Evolutionary conservation across 768 basidiomycete genomes (phyloP).

Genomic region (Panaeolus papilionaceus): DNA sequence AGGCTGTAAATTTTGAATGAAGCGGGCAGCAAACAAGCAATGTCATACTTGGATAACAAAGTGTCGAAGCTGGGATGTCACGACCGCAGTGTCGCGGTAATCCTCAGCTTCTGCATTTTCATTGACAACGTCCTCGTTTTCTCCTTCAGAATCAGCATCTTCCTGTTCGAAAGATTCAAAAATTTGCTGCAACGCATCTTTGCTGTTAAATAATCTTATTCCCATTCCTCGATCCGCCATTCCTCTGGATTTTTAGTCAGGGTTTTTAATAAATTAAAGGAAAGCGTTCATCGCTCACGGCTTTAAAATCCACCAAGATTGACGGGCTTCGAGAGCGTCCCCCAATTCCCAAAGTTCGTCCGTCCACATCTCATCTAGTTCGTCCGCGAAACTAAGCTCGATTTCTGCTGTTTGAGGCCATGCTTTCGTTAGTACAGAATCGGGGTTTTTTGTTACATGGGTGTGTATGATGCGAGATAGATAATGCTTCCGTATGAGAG

Average conservation of each 20-base stretch:
- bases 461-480: constrained; percentile 76
- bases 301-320: constrained; percentile 93
- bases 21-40: background rate
- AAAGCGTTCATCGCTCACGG: constrained; percentile 51
- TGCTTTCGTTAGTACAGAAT: constrained; percentile 58
- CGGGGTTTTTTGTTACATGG: constrained; percentile 74
- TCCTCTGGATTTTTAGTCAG: constrained; percentile 49
- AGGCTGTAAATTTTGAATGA: constrained; percentile 13
- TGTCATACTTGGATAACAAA: constrained; percentile 89
- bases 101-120: constrained; percentile 42
- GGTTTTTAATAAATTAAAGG: constrained; percentile 2
- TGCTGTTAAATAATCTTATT: constrained; percentile 86
- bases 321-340: constrained; percentile 54
- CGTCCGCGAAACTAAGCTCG: constrained; percentile 90
- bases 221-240: constrained; percentile 98
- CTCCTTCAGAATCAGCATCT: constrained; percentile 54
- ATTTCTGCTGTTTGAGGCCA: constrained; percentile 83
- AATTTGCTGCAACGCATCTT: constrained; percentile 71
- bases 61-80: constrained; percentile 88
- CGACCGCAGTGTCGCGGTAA: constrained; percentile 58
- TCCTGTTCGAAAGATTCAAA: constrained; percentile 81
- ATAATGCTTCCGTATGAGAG: constrained; percentile 94
- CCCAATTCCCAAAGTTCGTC: constrained; percentile 94
- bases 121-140: constrained; percentile 38
- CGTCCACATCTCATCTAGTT: constrained; percentile 90